phyloP scores from a whole-genome alignment of 148 eudicot genomes.

The Spergularia marina region DNA sequence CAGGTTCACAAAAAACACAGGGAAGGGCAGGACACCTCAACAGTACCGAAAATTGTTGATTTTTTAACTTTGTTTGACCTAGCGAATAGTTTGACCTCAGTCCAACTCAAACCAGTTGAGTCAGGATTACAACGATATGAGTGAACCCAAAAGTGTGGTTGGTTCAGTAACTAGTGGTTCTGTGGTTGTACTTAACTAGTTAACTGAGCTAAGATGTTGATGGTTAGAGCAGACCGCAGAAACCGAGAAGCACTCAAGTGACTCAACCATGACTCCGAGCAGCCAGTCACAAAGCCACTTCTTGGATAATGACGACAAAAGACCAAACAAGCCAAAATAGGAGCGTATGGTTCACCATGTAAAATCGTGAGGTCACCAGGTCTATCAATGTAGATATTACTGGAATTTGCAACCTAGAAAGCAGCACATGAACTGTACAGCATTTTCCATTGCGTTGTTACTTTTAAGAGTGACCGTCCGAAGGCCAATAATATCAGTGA shows the following conservation, averaged over 20 bases:
- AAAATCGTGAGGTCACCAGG: neutral
- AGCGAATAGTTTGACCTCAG: no score
- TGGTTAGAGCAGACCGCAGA: neutral
- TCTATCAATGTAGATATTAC: neutral
- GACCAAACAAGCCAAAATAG: neutral
- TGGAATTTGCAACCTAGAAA: neutral
- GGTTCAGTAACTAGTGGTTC: neutral
- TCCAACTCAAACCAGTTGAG: neutral
- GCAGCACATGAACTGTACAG: neutral
- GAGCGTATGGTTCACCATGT: neutral
- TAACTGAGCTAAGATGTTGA: neutral
- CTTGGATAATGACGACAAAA: neutral
- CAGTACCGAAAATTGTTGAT: neutral
- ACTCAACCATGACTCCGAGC: conserved; percentile 1
- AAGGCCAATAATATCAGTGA: no score
- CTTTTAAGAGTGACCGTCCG: neutral
- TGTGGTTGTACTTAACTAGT: neutral
- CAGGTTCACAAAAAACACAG: neutral
- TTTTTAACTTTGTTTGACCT: no score
- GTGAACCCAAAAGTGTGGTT: neutral
- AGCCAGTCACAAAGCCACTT: neutral
- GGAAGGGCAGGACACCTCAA: neutral
- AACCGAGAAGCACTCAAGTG: neutral
- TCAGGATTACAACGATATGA: neutral
- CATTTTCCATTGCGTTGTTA: neutral